Percentiles rank a stretch among this genome's conserved stretches.
Conservation (phyloP, 371 early-diverging fungal species). For the Lichtheimia ramosa region DNA sequence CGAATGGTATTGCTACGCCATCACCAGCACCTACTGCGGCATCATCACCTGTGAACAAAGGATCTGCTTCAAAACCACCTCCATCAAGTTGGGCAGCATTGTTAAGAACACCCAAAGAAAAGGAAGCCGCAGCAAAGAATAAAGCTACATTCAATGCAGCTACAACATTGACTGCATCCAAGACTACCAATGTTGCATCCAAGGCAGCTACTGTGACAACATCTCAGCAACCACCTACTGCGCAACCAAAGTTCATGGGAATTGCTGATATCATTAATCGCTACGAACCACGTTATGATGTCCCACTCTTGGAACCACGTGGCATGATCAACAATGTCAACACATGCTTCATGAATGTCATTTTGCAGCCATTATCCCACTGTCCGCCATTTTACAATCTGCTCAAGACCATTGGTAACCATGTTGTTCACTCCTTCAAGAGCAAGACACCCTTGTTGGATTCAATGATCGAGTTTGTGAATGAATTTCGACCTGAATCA, state of each 20-base stretch:
- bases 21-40: neutral
- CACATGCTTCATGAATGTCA: slow-evolving; percentile 97
- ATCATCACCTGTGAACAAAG: neutral
- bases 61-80: slow-evolving; percentile 37
- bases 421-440: slow-evolving; percentile 70
- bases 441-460: slow-evolving; percentile 80
- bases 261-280: slow-evolving; percentile 58
- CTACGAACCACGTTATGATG: slow-evolving; percentile 51
- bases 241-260: slow-evolving; percentile 49
- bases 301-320: slow-evolving; percentile 74
- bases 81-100: slow-evolving; percentile 65
- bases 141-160: slow-evolving; percentile 11
- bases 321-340: slow-evolving; percentile 96
- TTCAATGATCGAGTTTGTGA: slow-evolving; percentile 80
- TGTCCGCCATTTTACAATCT: slow-evolving; percentile 90
- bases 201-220: neutral
- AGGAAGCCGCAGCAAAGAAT: slow-evolving; percentile 20
- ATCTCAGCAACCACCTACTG: slow-evolving; percentile 18
- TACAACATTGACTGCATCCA: slow-evolving; percentile 13
- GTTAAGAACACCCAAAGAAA: slow-evolving; percentile 24
- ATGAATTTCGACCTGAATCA: slow-evolving; percentile 65
- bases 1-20: neutral
- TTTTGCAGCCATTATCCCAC: slow-evolving; percentile 85
- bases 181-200: neutral
- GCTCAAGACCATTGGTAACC: slow-evolving; percentile 64